Conservation (phyloP, 108 stramenopile species). For the Parmales sp. region DNA sequence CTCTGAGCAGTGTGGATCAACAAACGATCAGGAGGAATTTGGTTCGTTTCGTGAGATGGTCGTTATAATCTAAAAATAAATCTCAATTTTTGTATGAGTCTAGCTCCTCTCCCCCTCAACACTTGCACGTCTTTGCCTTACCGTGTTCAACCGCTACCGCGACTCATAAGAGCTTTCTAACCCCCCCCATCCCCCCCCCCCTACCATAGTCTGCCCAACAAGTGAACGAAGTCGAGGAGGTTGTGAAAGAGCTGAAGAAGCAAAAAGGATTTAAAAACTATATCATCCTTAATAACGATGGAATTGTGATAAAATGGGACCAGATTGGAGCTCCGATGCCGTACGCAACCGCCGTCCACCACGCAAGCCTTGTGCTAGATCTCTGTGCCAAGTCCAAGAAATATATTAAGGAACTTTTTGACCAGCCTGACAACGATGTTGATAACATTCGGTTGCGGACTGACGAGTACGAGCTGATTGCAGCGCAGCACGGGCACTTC, state of each 20-base stretch:
- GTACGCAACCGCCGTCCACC: slow-evolving; percentile 55
- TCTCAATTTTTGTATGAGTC: no score
- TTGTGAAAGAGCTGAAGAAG: slow-evolving; percentile 60
- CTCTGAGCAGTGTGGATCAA: no score
- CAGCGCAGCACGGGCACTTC: slow-evolving; percentile 54
- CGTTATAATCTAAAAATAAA: no score
- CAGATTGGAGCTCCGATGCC: slow-evolving; percentile 36
- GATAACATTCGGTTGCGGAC: slow-evolving; percentile 62
- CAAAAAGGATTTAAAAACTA: slow-evolving; percentile 58
- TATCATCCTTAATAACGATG: slow-evolving; percentile 65
- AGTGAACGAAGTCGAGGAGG: slow-evolving; percentile 62
- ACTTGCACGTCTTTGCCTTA: no score
- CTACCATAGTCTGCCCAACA: slow-evolving; percentile 23
- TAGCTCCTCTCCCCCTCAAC: no score
- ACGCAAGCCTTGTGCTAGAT: slow-evolving; percentile 56
- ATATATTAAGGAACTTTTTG: slow-evolving; percentile 52
- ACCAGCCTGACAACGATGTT: slow-evolving; percentile 46
- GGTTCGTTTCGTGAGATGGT: no score
- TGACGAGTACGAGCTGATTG: slow-evolving; percentile 62
- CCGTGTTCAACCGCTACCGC: no score
- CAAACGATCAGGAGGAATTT: no score
- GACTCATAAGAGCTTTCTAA: no score
- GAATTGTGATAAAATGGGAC: slow-evolving; percentile 72
- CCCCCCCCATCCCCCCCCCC: background rate
- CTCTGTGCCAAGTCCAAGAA: slow-evolving; percentile 48